Percentiles rank a stretch among this genome's conserved stretches.
phyloP scores from a whole-genome alignment of 208 protist genomes.

The Acanthamoeba castellanii region DNA sequence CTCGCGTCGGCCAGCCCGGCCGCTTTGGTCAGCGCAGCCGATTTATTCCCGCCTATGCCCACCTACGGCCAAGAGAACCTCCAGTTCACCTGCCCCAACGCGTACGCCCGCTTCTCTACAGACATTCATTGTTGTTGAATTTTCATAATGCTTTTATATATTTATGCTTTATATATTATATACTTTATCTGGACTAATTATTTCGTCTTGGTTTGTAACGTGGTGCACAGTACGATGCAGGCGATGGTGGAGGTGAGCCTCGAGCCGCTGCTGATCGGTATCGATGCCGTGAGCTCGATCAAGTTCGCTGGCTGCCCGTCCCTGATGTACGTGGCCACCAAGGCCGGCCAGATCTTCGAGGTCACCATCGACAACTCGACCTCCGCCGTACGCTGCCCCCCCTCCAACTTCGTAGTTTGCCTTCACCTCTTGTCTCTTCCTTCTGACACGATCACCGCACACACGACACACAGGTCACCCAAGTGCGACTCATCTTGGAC shows the following conservation, averaged over 20 bases:
- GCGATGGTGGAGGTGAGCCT: slow-evolving; percentile 34
- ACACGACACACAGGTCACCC: background rate
- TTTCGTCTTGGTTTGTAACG: no score
- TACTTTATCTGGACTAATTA: no score
- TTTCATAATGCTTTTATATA: no score
- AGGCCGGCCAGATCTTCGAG: slow-evolving; percentile 12
- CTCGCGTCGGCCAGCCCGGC: background rate
- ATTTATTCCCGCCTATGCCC: background rate
- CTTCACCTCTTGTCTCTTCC: background rate
- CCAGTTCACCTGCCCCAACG: slow-evolving; percentile 21
- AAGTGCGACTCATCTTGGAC: slow-evolving; percentile 32
- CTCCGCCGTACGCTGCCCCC: background rate
- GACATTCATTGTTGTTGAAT: background rate
- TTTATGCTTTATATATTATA: no score
- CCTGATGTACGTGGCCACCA: slow-evolving; percentile 7
- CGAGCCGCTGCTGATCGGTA: slow-evolving; percentile 24
- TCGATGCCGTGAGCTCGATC: slow-evolving; percentile 21
- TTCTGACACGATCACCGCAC: background rate
- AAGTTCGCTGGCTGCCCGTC: slow-evolving; percentile 42
- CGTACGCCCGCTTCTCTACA: background rate
- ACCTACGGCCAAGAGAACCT: background rate
- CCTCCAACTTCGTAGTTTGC: no score
- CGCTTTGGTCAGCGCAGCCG: background rate
- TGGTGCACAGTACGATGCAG: background rate
- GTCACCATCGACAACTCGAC: slow-evolving; percentile 21